Base-by-base conservation (phyloP, 2,329 filamentous ascomycete genomes). In the Leptographium radiaticola region DNA sequence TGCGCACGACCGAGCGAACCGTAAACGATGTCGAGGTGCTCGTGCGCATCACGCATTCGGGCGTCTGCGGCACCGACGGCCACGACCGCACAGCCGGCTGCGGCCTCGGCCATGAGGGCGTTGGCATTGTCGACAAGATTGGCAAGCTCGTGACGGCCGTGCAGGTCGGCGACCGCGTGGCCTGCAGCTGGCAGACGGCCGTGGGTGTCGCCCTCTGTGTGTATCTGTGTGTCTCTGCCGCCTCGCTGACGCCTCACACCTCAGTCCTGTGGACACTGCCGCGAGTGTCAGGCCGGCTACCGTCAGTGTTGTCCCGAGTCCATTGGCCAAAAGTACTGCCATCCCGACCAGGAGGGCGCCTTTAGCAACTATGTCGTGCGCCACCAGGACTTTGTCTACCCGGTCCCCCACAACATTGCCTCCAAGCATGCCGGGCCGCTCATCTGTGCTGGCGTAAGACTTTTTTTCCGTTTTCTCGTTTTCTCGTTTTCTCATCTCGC, bases 111-210 rank as follows among this genome's bases (percentile, higher is more conserved):
- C 84, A 84, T 68, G 80, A 84, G 65, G 80, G 89, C 38, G 80
- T 94, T 30, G 89, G 87, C 59, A 85, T 95, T 59, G 87, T 93
- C 58, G 89, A 89, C 65, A 88, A 67, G 87, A 88, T 62, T 77
- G 95, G 53, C 61, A 74, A 83, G n/a, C 78, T 93, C 36, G 89
- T 93, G 58, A 72, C 76, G 5, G 87, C 91, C 62, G 72, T 95
- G 58, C 72, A 89, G 66, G 75, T 95, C 62, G 90, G 90, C 61
- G 88, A 95, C 64, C 75, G 88, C 62, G 90, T 82, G 57, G 90
- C 90, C 66, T 79, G 96, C 69, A 49, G 48, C 39, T 51, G 49
- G 49, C 49, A 43, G 34, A 44, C 25, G 8, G 42, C 16, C 15
- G 40, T 34, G 20, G 10, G 11, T 16, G 15, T 16, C 15, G 2